These are phyloP conservation scores for Amaranthus hypochondriacus DNA, from an alignment of 148 eudicot species.

Conservation along the genomic window DNA sequence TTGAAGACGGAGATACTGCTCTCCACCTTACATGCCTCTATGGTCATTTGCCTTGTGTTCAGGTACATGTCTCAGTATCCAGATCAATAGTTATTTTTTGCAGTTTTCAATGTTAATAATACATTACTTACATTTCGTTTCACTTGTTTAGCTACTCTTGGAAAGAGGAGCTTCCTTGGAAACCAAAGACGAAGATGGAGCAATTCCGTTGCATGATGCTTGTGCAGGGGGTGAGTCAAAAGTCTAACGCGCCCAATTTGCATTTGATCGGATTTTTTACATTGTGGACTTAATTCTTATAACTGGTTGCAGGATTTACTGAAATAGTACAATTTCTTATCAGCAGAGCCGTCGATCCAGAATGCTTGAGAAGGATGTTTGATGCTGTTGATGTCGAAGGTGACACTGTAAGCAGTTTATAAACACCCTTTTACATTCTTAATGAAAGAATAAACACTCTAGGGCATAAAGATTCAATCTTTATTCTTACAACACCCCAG, in stretches of 20 bases:
- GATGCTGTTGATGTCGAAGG: constrained; percentile 87
- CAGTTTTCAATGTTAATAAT: neutral
- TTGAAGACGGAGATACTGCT: constrained; percentile 93
- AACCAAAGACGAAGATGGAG: constrained; percentile 90
- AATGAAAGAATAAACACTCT: no score
- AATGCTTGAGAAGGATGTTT: constrained; percentile 61
- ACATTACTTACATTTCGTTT: constrained; percentile 1
- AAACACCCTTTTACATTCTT: neutral
- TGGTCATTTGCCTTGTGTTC: constrained; percentile 75
- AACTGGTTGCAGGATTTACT: constrained; percentile 48
- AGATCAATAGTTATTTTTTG: neutral
- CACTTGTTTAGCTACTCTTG: constrained; percentile 53
- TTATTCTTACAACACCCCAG: no score
- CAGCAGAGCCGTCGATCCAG: constrained; percentile 39
- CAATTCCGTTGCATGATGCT: constrained; percentile 92
- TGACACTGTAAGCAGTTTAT: constrained; percentile 70
- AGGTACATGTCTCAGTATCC: constrained; percentile 40
- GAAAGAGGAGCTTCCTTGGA: constrained; percentile 84
- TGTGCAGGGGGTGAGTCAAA: constrained; percentile 77
- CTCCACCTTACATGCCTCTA: constrained; percentile 88
- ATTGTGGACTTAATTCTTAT: neutral
- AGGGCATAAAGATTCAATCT: no score
- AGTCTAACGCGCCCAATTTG: constrained; percentile 8
- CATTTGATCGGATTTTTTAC: neutral
- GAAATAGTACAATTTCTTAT: constrained; percentile 66